phyloP scores from a whole-genome alignment of 768 basidiomycete species.

The Mycena latifolia region DNA sequence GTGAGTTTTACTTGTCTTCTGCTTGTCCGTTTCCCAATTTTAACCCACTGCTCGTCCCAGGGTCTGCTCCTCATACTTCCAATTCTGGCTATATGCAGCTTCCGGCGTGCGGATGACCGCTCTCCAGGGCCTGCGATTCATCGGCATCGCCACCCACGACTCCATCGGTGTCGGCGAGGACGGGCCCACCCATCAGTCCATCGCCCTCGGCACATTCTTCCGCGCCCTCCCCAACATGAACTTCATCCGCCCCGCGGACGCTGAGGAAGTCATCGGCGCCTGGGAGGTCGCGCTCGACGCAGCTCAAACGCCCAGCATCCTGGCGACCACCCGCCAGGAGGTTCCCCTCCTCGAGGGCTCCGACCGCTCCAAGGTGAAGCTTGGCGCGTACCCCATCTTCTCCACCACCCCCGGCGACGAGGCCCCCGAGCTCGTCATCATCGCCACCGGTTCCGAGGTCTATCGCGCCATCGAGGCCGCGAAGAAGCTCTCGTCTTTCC shows the following conservation, averaged over 20 bases:
- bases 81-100: slow-evolving; percentile 29
- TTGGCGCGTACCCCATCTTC: slow-evolving; percentile 31
- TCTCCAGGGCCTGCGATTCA: slow-evolving; percentile 26
- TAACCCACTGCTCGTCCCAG: background rate
- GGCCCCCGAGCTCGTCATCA: slow-evolving; percentile 23
- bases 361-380: slow-evolving; percentile 21
- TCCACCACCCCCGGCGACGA: background rate
- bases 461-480: slow-evolving; percentile 7
- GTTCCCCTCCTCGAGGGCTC: slow-evolving; percentile 32
- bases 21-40: background rate
- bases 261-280: slow-evolving; percentile 30
- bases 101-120: slow-evolving; percentile 25
- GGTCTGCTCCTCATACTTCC: slow-evolving; percentile 14
- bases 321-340: slow-evolving; percentile 25
- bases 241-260: slow-evolving; percentile 28
- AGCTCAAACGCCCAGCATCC: slow-evolving; percentile 11
- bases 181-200: slow-evolving; percentile 34
- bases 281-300: slow-evolving; percentile 27
- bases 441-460: slow-evolving; percentile 31
- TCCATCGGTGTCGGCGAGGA: slow-evolving; percentile 34
- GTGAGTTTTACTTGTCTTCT: slow-evolving; percentile 9
- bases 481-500: slow-evolving; percentile 3
- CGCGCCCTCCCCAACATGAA: slow-evolving; percentile 30
- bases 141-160: slow-evolving; percentile 31
- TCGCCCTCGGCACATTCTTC: slow-evolving; percentile 32